Conservation (phyloP, 108 stramenopile genomes). For the Skeletonema potamos region DNA sequence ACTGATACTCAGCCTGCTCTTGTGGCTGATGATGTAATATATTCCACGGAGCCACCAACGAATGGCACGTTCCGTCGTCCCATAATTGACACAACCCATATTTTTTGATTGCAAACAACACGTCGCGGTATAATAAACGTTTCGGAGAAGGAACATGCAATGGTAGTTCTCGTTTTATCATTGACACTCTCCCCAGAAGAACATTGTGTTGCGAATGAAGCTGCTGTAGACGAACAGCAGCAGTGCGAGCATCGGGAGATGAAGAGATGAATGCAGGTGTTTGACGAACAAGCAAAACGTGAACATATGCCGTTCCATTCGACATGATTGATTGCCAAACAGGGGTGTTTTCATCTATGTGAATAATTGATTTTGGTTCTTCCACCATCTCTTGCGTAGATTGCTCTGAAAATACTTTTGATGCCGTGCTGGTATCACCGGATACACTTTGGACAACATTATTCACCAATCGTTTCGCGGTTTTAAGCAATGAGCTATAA, state of each 20-base stretch:
- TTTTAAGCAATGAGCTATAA: constrained; percentile 44
- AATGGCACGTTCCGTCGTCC: constrained; percentile 7
- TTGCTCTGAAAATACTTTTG: neutral
- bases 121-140: constrained; percentile 64
- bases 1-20: constrained; percentile 49
- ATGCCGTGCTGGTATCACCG: neutral
- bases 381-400: constrained; percentile 15
- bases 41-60: constrained; percentile 73
- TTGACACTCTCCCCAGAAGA: constrained; percentile 63
- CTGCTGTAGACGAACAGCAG: constrained; percentile 33
- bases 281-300: constrained; percentile 65
- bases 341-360: constrained; percentile 48
- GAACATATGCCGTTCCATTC: constrained; percentile 70
- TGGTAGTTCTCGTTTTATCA: constrained; percentile 77
- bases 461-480: constrained; percentile 11
- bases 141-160: constrained; percentile 67
- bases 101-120: constrained; percentile 54
- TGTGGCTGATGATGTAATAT: constrained; percentile 61
- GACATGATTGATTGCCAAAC: constrained; percentile 67
- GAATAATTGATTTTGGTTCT: constrained; percentile 50
- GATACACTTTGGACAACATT: neutral
- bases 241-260: constrained; percentile 26
- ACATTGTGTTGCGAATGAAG: constrained; percentile 47
- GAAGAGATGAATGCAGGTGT: constrained; percentile 27
- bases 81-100: constrained; percentile 34